Evolutionary conservation across 2,329 filamentous ascomycete species (phyloP), one percentile per base, ranked within the genome.

Genomic region (Beauveria scarabaeidicola): DNA sequence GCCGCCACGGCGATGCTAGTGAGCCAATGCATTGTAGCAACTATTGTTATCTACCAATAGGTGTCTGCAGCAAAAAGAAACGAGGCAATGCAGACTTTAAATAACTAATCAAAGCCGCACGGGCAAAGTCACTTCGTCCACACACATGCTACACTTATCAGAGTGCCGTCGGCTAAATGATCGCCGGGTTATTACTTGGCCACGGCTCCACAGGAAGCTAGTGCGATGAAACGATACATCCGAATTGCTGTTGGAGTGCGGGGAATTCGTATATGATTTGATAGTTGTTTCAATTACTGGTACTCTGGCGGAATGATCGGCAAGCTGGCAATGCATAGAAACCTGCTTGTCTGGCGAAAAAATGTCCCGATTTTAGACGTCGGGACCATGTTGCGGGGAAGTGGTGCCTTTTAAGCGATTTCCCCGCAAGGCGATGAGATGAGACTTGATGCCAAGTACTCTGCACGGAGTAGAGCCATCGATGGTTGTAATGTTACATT

Each of bases 1-100:
- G 47, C 48, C 21, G 29, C 57, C 48, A 53, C 25, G 9, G 57
- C 29, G 27, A 47, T 44, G 9, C 40, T 23, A 46, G 23, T 10
- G 5, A 59, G 40, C 57, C 57, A 59, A 40, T 48, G 48, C 56
- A 59, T 59, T 13, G 19, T 32, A 5, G 52, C 17, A 9, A 32
- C 25, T n/a, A 43, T 21, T 6, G 10, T 3, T 2, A 8, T 23
- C 27, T 13, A 11, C 15, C 5, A 15, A 44, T 21, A 10, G 13
- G 32, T 11, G 11, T 32, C 23, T 9, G 7, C 32, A 6, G 5
- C 10, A 3, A 15, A 11, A 29, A 17, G 17, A 21, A 11, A 3
- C 19, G 43, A 15, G 53, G 23, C 8, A 21, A 40, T 47, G 27
- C 53, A 11, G 29, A 9, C 23, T 17, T 41, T 50, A 50, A 25